phyloP scores from a whole-genome alignment of 306 rosid species.

The Cicer yamashitae region DNA sequence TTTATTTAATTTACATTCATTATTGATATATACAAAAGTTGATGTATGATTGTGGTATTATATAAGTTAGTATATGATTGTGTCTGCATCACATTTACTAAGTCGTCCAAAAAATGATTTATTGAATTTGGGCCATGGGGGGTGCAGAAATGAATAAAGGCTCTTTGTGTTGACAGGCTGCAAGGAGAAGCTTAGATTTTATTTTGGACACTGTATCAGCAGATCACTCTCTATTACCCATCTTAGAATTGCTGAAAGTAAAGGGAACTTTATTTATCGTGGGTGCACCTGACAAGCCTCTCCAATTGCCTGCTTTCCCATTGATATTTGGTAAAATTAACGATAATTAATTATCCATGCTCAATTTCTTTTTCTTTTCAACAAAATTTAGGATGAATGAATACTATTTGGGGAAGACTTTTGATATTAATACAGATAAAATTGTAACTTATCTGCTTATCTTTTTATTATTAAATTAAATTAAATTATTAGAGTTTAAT shows the following conservation, averaged over 20 bases:
- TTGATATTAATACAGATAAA: too few relatives aligned
- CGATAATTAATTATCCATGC: neutral
- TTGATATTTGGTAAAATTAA: conserved; percentile 64
- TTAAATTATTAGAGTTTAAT: too few relatives aligned
- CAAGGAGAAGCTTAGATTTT: conserved; percentile 58
- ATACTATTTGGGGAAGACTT: too few relatives aligned
- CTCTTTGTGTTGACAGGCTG: conserved; percentile 29
- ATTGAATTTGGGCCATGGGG: neutral
- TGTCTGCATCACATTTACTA: neutral
- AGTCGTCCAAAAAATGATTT: too few relatives aligned
- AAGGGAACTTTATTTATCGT: conserved; percentile 63
- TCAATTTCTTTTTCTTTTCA: neutral
- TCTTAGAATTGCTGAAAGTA: conserved; percentile 72
- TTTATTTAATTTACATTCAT: neutral
- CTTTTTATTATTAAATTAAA: neutral
- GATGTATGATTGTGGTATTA: too few relatives aligned
- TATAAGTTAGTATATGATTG: too few relatives aligned
- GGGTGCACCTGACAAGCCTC: conserved; percentile 75
- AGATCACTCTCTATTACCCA: conserved; percentile 55
- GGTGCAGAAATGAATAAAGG: too few relatives aligned
- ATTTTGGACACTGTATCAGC: conserved; percentile 72
- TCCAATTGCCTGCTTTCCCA: conserved; percentile 66
- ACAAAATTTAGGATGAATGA: too few relatives aligned
- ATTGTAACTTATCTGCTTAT: too few relatives aligned
- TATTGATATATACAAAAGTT: neutral